These are phyloP conservation scores for Coemansia sp. DNA, from an alignment of 192 early-diverging fungal species.

Conservation along the genomic window DNA sequence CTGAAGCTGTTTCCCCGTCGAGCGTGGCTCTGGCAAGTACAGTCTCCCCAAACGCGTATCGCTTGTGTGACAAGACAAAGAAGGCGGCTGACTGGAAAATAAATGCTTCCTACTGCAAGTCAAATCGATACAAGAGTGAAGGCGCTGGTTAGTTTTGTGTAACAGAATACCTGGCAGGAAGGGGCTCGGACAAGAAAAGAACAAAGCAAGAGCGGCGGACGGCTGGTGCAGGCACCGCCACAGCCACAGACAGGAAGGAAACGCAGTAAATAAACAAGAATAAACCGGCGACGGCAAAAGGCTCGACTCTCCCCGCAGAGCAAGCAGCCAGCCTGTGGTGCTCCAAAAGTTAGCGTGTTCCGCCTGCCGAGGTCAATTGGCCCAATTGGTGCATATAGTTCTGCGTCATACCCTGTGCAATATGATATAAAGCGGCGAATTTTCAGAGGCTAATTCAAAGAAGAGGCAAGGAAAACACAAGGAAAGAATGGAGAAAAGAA, in stretches of 20 bases:
- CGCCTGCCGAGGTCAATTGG: no score
- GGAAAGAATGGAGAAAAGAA: no score
- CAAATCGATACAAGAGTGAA: not conserved
- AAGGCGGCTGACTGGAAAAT: not conserved
- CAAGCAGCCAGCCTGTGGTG: not conserved
- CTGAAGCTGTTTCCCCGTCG: not conserved
- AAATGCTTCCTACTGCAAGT: not conserved
- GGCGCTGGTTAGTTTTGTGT: not conserved
- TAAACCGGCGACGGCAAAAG: not conserved
- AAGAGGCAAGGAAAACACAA: no score
- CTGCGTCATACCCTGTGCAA: no score
- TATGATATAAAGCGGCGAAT: not conserved
- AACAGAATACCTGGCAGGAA: not conserved
- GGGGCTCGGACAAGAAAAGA: not conserved
- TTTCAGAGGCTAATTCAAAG: not conserved
- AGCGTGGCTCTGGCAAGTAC: not conserved
- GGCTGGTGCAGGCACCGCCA: not conserved
- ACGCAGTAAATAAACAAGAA: not conserved
- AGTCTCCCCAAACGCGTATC: not conserved
- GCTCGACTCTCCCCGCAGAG: not conserved
- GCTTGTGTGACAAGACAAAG: not conserved
- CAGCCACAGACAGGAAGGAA: slow-evolving; percentile 7
- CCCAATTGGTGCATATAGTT: no score
- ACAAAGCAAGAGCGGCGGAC: not conserved
- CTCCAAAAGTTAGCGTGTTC: no score